Percentiles rank a stretch among this genome's conserved stretches.
Conservation (phyloP, 2,329 filamentous ascomycete genomes). For the Cytospora schulzeri region DNA sequence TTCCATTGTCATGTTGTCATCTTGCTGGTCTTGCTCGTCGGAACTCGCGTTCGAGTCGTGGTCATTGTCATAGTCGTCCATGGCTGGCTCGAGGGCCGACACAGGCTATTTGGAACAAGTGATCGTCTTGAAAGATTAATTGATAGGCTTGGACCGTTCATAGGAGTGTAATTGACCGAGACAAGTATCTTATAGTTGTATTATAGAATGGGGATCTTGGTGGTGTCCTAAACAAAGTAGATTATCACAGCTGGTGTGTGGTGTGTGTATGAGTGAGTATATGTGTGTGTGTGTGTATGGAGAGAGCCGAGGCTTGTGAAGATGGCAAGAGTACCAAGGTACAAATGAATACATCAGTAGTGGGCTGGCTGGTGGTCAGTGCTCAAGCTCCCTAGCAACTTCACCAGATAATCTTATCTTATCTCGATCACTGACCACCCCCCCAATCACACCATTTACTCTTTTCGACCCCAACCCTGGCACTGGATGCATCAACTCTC, state of each 20-base stretch:
- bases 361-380: conserved; percentile 2
- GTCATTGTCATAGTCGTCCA: conserved; percentile 42
- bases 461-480: background rate
- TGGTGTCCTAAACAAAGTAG: background rate
- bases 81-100: conserved; percentile 27
- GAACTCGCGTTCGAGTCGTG: conserved; percentile 45
- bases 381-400: background rate
- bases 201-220: background rate
- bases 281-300: background rate
- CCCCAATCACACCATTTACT: background rate
- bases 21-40: conserved; percentile 42
- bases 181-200: background rate
- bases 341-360: background rate
- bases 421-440: background rate
- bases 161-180: background rate
- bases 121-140: background rate
- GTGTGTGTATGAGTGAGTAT: background rate
- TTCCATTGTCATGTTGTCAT: conserved; percentile 31
- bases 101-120: background rate
- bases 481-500: background rate
- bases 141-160: background rate
- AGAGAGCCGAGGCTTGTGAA: conserved; percentile 1
- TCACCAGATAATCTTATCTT: conserved; percentile 6
- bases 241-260: background rate
- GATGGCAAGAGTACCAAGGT: background rate